Base-by-base conservation (phyloP, 2,329 filamentous ascomycete genomes). In the Leptographium flavum region DNA sequence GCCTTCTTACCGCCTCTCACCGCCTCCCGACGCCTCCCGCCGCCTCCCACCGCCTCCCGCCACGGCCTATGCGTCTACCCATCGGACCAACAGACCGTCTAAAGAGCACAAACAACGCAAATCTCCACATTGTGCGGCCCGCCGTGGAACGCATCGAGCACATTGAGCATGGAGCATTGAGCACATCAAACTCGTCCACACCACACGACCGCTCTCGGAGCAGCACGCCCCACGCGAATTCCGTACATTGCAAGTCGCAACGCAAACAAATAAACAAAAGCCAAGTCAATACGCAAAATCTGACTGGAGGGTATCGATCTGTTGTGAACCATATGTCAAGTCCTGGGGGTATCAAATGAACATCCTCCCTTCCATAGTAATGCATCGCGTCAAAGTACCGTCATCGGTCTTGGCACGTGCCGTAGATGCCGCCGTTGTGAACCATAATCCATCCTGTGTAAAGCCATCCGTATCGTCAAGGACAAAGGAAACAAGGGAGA, bases 271-370 rank as follows among this genome's bases (percentile, higher is more conserved):
- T 10, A 45, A 49, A 46, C 47, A 46, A 42, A 41, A 31, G 32
- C 22, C 39, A 31, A 21, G 22, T 27, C n/a, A 28, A 42, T 42
- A 42, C n/a, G 37, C 19, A 21, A 44, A 46, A 49, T 31, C 31
- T 48, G 36, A 50, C 22, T 36, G 46, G 47, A 51, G 50, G 50
- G 50, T 52, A 52, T 52, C 50, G 47, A 47, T 47, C 45, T 50
- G 47, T 45, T 45, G 36, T 45, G 45, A 51, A 43, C 35, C 28
- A 13, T 42, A 38, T 38, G 41, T 22, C 37, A 45, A 45, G 33
- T 49, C 45, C 30, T 41, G 39, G 40, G 48, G 49, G 49, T 51
- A 51, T 51, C 49, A 49, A 43, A 47, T 51, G 45, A 47, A 47
- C 47, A 46, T 51, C 43, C 40, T 51, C 45, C 45, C 41, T 36